phyloP scores from a whole-genome alignment of 2,329 filamentous ascomycete species.

The Leptographium radiaticola region DNA sequence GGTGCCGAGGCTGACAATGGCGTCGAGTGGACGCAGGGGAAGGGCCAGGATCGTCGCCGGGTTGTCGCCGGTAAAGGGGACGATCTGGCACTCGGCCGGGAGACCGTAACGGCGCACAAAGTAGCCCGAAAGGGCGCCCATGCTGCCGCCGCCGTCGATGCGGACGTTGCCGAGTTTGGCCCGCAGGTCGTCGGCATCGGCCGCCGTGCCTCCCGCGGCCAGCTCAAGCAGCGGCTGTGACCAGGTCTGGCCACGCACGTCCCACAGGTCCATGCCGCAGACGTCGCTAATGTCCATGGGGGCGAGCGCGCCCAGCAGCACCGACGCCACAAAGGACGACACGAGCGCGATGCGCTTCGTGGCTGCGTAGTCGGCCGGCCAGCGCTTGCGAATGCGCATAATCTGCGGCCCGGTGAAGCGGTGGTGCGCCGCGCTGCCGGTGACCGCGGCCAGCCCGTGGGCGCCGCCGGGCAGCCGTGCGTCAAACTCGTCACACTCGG shows the following conservation, averaged over 20 bases:
- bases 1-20: constrained; percentile 88
- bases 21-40: constrained; percentile 75
- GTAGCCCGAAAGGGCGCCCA: constrained; percentile 67
- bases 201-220: constrained; percentile 49
- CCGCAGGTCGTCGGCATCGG: constrained; percentile 51
- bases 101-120: constrained; percentile 73
- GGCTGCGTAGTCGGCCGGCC: constrained; percentile 66
- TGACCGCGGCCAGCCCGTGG: constrained; percentile 60
- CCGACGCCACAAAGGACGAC: constrained; percentile 84
- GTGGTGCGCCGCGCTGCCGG: constrained; percentile 90
- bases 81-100: constrained; percentile 57
- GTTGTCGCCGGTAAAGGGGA: constrained; percentile 91
- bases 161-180: constrained; percentile 69
- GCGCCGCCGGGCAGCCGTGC: constrained; percentile 46
- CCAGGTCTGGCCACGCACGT: constrained; percentile 64
- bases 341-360: constrained; percentile 85
- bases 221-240: constrained; percentile 63
- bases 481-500: constrained; percentile 84
- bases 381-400: constrained; percentile 67
- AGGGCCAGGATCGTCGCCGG: constrained; percentile 87
- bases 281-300: constrained; percentile 91
- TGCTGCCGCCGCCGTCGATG: constrained; percentile 64
- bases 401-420: constrained; percentile 98
- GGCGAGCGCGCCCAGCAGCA: constrained; percentile 75
- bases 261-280: constrained; percentile 95